Base-by-base conservation (phyloP, 2,329 filamentous ascomycete species). In the Amesomyces nigricolor region DNA sequence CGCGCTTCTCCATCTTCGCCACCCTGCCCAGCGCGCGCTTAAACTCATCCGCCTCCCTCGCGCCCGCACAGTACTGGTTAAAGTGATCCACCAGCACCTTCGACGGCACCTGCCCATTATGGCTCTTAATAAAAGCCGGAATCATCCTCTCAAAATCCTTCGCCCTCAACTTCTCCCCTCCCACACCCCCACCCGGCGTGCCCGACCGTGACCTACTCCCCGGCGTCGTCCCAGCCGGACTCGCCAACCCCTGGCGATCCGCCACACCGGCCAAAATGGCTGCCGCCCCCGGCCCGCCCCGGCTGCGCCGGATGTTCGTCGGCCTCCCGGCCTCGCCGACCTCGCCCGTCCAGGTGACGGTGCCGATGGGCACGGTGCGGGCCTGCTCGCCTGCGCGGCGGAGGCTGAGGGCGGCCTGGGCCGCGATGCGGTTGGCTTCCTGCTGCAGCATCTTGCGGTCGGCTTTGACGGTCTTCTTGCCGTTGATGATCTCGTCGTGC, bases 41-140 rank as follows among this genome's bases (percentile, higher is more conserved):
- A 68, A 97, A 97, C 68, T 91, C 87, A 16, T 83, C 81, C 50
- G 85, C 86, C 58, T 88, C 81, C 58, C 82, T 80, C 26, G 78
- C 71, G 43, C 83, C 88, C 19, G 79, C 81, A 67, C 90, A 95
- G 65, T 85, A 88, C 13, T 82, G 82, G 70, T 91, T 89, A 70
- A 96, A 97, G 66, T 96, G 90, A 65, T 95, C 88, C 22, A 96
- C 87, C 44, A 96, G 72, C 77, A 90, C 86, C 73, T 95, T 90
- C 42, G 88, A 91, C 5, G 89, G 85, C 5, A 88, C 89, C 35
- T 82, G 80, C 3, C 91, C 91, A 9, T 88, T 88, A 54, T 95
- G 90, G 22, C 82, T 78, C 44, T 79, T 78, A 61, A 97, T 85
- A 63, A 91, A 97, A 42, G 86, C 81, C 39, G 86, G 84, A 54